Evolutionary conservation across 495 filamentous ascomycete species (phyloP), one percentile per base, ranked within the genome.

Genomic region (Rhypophila decipiens): DNA sequence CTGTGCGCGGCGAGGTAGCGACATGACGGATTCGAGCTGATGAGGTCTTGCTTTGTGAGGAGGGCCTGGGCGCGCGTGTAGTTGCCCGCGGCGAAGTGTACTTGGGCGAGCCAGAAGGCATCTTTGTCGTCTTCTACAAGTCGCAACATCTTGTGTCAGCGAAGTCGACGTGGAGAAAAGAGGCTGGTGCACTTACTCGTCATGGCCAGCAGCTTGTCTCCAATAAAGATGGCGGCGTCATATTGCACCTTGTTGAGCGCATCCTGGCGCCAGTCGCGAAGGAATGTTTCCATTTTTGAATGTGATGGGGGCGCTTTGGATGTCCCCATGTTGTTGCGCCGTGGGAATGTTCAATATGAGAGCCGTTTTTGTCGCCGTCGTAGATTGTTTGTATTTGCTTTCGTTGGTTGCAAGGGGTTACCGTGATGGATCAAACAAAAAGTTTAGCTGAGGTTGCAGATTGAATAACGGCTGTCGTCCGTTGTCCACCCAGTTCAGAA

Each of bases 171-270:
- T 44, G n/a, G n/a, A n/a, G n/a, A n/a, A n/a, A n/a, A n/a, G n/a
- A n/a, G n/a, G n/a, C n/a, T 5, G 40, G 18, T 13, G 39, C 27
- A 37, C 78, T 51, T 69, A 97, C 93, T 85, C 27, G 91, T 96
- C 58, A 97, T 76, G 42, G 91, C 91, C 31, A 96, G 75, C 50
- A 97, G 75, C 75, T 99, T 97, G 73, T 99, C 93, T 19, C 87
- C 91, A 55, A 97, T 88, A 60, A 90, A 97, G 59, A 96, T 89
- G 42, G 94, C 94, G 9, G 93, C 82, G 39, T 96, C 91, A 66
- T 95, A 87, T 59, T 99, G 90, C 46, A 93, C 85, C 61, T 93
- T 95, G 64, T 91, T 87, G 51, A 91, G 66, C 48, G 90, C 88
- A 72, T 96, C 88, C 67, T 95, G 86, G 50, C 89, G 77, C 93